phyloP scores from a whole-genome alignment of 2,329 filamentous ascomycete genomes.

The Penicillium frequentans region DNA sequence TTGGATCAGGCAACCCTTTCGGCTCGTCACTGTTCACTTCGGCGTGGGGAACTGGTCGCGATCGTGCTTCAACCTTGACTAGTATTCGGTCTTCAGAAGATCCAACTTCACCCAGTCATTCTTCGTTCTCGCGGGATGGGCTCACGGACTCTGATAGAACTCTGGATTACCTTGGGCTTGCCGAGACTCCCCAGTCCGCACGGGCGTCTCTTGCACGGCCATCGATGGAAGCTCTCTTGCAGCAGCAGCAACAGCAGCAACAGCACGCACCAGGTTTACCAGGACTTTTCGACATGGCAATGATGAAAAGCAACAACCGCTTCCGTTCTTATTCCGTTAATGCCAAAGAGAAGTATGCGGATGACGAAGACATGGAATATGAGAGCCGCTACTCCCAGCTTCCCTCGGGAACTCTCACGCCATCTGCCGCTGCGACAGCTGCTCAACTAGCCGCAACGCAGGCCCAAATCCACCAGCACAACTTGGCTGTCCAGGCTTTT shows the following conservation, averaged over 20 bases:
- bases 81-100: slow-evolving; percentile 87
- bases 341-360: slow-evolving; percentile 94
- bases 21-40: slow-evolving; percentile 85
- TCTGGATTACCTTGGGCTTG: slow-evolving; percentile 90
- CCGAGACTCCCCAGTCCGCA: slow-evolving; percentile 83
- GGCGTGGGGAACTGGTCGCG: slow-evolving; percentile 78
- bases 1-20: slow-evolving; percentile 66
- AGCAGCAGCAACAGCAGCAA: slow-evolving; percentile 53
- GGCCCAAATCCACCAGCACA: slow-evolving; percentile 79
- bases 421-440: slow-evolving; percentile 56
- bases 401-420: slow-evolving; percentile 61
- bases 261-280: slow-evolving; percentile 46
- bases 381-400: slow-evolving; percentile 57
- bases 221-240: slow-evolving; percentile 50
- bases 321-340: slow-evolving; percentile 98
- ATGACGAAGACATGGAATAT: slow-evolving; percentile 80
- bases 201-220: slow-evolving; percentile 70
- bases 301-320: slow-evolving; percentile 77
- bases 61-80: slow-evolving; percentile 82
- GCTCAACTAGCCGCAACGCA: slow-evolving; percentile 62
- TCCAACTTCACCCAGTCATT: slow-evolving; percentile 82
- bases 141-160: slow-evolving; percentile 85
- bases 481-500: slow-evolving; percentile 89
- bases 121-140: slow-evolving; percentile 81
- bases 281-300: slow-evolving; percentile 72